Conservation (phyloP, 306 rosid genomes). For the Calophaca sinica region DNA sequence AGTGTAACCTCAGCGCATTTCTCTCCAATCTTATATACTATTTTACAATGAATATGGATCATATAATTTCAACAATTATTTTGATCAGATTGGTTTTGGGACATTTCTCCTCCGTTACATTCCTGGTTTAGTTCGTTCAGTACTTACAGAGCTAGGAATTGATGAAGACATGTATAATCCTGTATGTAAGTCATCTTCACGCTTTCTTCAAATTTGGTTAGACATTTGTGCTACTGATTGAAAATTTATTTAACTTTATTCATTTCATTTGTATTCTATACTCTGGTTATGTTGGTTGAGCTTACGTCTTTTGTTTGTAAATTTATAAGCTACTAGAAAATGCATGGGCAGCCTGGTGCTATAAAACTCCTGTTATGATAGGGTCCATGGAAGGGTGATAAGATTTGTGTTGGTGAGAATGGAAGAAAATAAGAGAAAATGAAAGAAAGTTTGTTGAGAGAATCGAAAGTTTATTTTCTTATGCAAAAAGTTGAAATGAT, state of each 20-base stretch:
- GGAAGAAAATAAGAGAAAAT: conserved; percentile 20
- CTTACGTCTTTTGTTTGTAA: conserved; percentile 26
- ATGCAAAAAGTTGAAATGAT: not conserved
- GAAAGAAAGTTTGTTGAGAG: conserved; percentile 5
- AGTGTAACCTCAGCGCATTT: conserved; percentile 50
- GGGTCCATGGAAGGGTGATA: not conserved
- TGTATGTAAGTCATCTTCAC: conserved; percentile 82
- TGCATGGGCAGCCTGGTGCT: conserved; percentile 3
- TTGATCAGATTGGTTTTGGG: conserved; percentile 79
- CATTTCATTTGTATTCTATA: conserved; percentile 27
- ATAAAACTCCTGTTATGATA: not conserved
- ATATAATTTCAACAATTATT: conserved; percentile 42
- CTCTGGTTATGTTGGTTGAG: conserved; percentile 33
- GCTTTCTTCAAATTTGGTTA: conserved; percentile 46
- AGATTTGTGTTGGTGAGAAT: conserved; percentile 11
- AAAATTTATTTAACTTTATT: conserved; percentile 1
- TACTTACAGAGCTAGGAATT: conserved; percentile 76
- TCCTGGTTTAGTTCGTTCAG: conserved; percentile 69
- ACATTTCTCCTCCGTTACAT: conserved; percentile 77
- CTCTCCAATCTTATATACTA: conserved; percentile 21
- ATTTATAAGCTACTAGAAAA: conserved; percentile 15
- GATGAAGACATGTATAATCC: conserved; percentile 92
- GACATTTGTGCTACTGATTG: conserved; percentile 31
- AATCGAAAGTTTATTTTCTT: conserved; percentile 7
- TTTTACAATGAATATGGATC: conserved; percentile 37